Conservation (phyloP, 179 eudicot species). For the Patellifolia procumbens region DNA sequence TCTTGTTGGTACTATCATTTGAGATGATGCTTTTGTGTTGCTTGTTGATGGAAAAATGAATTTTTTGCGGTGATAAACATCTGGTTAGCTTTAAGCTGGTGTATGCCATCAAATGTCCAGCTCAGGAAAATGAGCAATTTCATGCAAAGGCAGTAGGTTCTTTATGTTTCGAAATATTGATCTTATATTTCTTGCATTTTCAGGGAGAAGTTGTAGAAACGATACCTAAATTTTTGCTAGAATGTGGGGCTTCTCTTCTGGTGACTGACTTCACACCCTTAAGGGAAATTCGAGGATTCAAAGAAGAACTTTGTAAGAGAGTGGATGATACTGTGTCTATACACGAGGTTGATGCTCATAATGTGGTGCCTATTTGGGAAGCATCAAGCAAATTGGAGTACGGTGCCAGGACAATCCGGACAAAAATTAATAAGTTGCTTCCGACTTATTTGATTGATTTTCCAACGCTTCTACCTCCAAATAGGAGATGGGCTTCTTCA, state of each 20-base stretch:
- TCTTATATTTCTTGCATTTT: conserved; percentile 6
- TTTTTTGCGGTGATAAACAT: not conserved
- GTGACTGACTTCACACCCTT: conserved; percentile 90
- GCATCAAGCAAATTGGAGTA: conserved; percentile 88
- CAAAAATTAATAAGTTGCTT: conserved; percentile 76
- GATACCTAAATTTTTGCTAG: conserved; percentile 69
- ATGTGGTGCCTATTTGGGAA: conserved; percentile 90
- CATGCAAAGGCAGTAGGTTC: not conserved
- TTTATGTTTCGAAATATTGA: conserved; percentile 12
- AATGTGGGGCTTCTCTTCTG: conserved; percentile 85
- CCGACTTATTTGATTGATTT: conserved; percentile 81
- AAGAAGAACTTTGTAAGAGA: conserved; percentile 72
- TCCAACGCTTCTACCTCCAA: conserved; percentile 60
- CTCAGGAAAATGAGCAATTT: not conserved
- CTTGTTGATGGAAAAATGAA: not conserved
- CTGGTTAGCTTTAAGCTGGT: too few species aligned
- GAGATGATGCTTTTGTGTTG: too few species aligned
- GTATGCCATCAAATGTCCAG: too few species aligned
- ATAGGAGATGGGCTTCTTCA: conserved; percentile 46
- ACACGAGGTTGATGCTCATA: conserved; percentile 99
- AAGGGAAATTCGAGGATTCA: conserved; percentile 68
- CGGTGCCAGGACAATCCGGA: conserved; percentile 81
- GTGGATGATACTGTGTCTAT: conserved; percentile 62
- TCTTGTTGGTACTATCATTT: too few species aligned
- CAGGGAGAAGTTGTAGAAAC: conserved; percentile 94